phyloP scores from a whole-genome alignment of 2,329 filamentous ascomycete genomes.

The Pezicula neosporulosa region DNA sequence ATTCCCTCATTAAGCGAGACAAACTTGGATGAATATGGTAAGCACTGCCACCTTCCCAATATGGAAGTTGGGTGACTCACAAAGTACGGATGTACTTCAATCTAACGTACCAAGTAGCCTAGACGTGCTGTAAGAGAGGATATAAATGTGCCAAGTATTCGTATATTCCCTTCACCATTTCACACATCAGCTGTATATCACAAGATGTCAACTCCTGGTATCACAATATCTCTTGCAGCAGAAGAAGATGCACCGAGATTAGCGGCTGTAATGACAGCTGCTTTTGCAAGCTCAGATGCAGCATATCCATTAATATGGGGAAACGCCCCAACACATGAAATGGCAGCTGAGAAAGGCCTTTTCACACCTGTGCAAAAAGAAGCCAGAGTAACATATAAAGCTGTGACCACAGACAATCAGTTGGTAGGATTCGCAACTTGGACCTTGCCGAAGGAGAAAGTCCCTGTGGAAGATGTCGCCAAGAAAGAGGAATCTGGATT shows the following conservation, averaged over 20 bases:
- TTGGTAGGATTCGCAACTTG: slow-evolving; percentile 14
- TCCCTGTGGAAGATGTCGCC: background rate
- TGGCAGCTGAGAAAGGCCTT: slow-evolving; percentile 3
- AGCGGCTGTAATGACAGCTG: slow-evolving; percentile 11
- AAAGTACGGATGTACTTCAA: too few relatives aligned
- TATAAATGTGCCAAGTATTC: too few relatives aligned
- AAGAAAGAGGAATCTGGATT: slow-evolving; percentile 3
- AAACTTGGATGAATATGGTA: too few relatives aligned
- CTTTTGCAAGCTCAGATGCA: slow-evolving; percentile 11
- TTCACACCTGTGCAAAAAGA: slow-evolving; percentile 13
- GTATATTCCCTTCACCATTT: too few relatives aligned
- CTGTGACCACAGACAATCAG: slow-evolving; percentile 3
- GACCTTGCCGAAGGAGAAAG: slow-evolving; percentile 9
- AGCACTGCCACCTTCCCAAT: too few relatives aligned
- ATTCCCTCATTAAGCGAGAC: too few relatives aligned
- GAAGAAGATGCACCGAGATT: slow-evolving; percentile 8
- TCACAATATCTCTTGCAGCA: slow-evolving; percentile 3
- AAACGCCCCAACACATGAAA: slow-evolving; percentile 8
- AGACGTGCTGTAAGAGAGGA: too few relatives aligned
- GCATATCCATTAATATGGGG: slow-evolving; percentile 16
- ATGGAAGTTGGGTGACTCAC: too few relatives aligned
- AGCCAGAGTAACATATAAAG: slow-evolving; percentile 10
- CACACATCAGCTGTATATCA: too few relatives aligned
- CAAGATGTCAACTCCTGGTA: slow-evolving; percentile 4
- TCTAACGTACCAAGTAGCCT: too few relatives aligned